Conservation (phyloP, 2,329 filamentous ascomycete genomes). For the Hortaea werneckii region DNA sequence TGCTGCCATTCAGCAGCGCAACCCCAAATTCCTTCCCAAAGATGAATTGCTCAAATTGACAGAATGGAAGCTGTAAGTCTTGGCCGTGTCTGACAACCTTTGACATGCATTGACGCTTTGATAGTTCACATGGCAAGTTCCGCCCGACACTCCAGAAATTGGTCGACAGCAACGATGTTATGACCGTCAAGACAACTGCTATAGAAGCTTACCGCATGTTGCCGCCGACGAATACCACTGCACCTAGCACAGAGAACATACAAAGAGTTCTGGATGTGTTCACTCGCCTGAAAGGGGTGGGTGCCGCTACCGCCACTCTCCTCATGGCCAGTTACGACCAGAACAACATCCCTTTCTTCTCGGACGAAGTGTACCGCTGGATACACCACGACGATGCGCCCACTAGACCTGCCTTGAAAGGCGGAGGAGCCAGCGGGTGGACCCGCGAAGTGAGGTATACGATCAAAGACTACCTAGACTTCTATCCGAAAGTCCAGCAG, state of each 20-base stretch:
- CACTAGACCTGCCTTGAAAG: conserved; percentile 15
- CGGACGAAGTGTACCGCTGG: conserved; percentile 71
- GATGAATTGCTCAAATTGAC: conserved; percentile 52
- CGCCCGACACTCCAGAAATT: conserved; percentile 37
- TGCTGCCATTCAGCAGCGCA: conserved; percentile 32
- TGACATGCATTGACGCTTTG: not conserved
- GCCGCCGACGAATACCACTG: conserved; percentile 9
- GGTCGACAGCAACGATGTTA: conserved; percentile 48
- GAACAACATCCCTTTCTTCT: conserved; percentile 59
- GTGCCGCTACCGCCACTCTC: conserved; percentile 69
- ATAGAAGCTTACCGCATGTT: conserved; percentile 43
- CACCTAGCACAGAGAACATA: not conserved
- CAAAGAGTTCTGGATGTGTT: not conserved
- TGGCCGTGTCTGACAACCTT: not conserved
- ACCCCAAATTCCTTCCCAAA: conserved; percentile 38
- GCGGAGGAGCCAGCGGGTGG: conserved; percentile 27
- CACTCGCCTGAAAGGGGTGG: conserved; percentile 46
- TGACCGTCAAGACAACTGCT: conserved; percentile 40
- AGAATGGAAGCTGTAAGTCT: conserved; percentile 60
- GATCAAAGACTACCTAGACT: conserved; percentile 53
- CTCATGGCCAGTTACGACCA: conserved; percentile 57
- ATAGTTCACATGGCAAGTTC: conserved; percentile 41
- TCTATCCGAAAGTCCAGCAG: conserved; percentile 33
- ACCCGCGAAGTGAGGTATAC: conserved; percentile 56
- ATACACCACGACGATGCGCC: conserved; percentile 38